Base-by-base conservation (phyloP, 352 stramenopile species). In the Pythium diclinum region DNA sequence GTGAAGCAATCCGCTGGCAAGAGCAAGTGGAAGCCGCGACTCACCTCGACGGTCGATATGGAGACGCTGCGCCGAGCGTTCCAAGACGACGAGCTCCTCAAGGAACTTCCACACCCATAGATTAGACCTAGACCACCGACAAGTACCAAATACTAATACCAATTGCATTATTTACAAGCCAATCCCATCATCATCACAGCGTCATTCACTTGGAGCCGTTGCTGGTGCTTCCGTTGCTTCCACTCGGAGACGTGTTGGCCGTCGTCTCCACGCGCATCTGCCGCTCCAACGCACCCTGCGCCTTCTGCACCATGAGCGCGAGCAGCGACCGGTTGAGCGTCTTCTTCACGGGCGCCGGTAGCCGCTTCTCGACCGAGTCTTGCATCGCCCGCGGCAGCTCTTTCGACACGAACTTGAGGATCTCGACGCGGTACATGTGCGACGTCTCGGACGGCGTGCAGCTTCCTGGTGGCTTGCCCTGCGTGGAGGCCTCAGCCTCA, bases 401-500 rank as follows among this genome's bases (percentile, higher is more conserved):
- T 23, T 85, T 83, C 1, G 84, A 91, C 33, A 91, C 86, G 56
- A 86, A 91, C 73, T 92, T 92, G 54, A 92, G 76, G 67, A 92
- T 91, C 79, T 92, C 84, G 47, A 92, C 79, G 53, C 81, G 81
- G 65, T 92, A 92, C 82, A 91, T 92, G 67, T 78, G 81, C 54
- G 79, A 83, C 16, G 81, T 89, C 73, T 92, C 78, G 44, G 74
- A 73, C 34, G 61, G 56, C 33, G 49, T 47, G 44, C 40, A 38
- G 28, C 48, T 61, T 8, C 46, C 57, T n/a, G 30, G 40, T 19
- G 56, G 52, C 1, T 38, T 38, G 9, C 60, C 67, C 42, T 67
- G 67, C 14, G 58, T 74, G 17, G 44, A 44, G 21, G 61, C 61
- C 13, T 74, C 66, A 8, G 61, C 72, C 52, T 82, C 69, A 30